These are phyloP conservation scores for Fistulifera pelliculosa DNA, from an alignment of 108 stramenopile species.

Conservation along the genomic window DNA sequence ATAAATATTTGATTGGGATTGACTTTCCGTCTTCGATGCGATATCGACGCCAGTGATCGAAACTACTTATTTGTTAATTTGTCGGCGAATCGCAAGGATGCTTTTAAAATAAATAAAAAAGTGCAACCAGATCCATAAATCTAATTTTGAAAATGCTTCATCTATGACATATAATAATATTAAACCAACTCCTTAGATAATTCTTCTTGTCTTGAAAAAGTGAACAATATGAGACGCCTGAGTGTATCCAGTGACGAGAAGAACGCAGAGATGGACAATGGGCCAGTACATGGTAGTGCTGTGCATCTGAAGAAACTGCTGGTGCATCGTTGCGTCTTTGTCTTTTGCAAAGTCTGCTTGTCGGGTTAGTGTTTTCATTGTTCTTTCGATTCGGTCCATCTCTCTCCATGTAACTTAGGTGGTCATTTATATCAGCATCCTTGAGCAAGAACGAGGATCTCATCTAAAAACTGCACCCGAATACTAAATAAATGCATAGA, in stretches of 20 bases:
- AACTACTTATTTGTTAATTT: too few relatives aligned
- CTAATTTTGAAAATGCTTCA: too few relatives aligned
- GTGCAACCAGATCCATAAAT: too few relatives aligned
- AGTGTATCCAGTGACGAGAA: slow-evolving; percentile 72
- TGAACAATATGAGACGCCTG: slow-evolving; percentile 73
- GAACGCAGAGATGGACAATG: slow-evolving; percentile 66
- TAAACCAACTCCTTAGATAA: slow-evolving; percentile 32
- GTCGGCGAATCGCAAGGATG: too few relatives aligned
- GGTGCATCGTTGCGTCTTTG: slow-evolving; percentile 65
- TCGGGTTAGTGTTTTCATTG: slow-evolving; percentile 49
- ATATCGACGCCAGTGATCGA: too few relatives aligned
- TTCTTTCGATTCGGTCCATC: slow-evolving; percentile 34
- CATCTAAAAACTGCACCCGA: slow-evolving; percentile 12
- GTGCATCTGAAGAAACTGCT: slow-evolving; percentile 66
- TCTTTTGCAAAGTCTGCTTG: slow-evolving; percentile 71
- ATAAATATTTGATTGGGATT: too few relatives aligned
- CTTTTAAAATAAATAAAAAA: too few relatives aligned
- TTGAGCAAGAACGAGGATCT: slow-evolving; percentile 7
- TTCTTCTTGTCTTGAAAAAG: slow-evolving; percentile 69
- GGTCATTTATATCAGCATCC: slow-evolving; percentile 22
- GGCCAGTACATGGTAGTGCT: slow-evolving; percentile 76
- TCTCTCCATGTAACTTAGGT: slow-evolving; percentile 61
- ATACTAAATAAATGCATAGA: slow-evolving; percentile 16
- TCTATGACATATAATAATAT: slow-evolving; percentile 1
- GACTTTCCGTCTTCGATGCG: too few relatives aligned